These are phyloP conservation scores for Schizophyllum amplum DNA, from an alignment of 1,284 basidiomycete species.

Conservation along the genomic window DNA sequence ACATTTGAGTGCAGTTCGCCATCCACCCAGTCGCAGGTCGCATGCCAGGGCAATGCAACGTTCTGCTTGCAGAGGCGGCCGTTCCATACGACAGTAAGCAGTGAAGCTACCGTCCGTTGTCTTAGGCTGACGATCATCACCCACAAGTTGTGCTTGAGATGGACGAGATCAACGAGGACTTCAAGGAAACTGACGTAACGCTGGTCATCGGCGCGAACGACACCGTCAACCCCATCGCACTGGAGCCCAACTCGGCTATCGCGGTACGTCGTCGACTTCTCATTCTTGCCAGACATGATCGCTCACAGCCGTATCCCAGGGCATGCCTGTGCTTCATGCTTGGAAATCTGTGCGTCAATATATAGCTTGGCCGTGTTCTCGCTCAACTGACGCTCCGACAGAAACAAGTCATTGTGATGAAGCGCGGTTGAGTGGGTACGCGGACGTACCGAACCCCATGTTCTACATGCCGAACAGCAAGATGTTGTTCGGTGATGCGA, in stretches of 20 bases:
- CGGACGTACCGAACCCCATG: conserved; percentile 84
- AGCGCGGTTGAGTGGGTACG: conserved; percentile 80
- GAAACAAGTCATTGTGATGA: conserved; percentile 86
- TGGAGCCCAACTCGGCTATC: conserved; percentile 79
- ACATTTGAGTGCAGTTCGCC: conserved; percentile 30
- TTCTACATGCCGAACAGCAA: conserved; percentile 84
- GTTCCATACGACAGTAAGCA: conserved; percentile 80
- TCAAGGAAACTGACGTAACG: conserved; percentile 75
- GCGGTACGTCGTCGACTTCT: conserved; percentile 34
- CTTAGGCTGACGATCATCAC: background rate
- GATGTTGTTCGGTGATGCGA: conserved; percentile 87
- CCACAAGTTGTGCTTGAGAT: conserved; percentile 73
- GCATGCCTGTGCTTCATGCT: conserved; percentile 83
- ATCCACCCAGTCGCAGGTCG: conserved; percentile 63
- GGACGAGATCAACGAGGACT: conserved; percentile 90
- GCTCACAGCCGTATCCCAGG: conserved; percentile 24
- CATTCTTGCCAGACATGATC: no score
- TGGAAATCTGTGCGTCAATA: conserved; percentile 56
- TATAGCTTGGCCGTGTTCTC: no score
- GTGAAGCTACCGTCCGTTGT: background rate
- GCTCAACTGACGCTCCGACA: conserved; percentile 39
- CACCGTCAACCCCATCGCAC: conserved; percentile 82
- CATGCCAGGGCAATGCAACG: conserved; percentile 84
- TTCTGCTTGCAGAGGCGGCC: conserved; percentile 78
- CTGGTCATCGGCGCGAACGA: conserved; percentile 87